These are phyloP conservation scores for Boletellus sp. DNA, from an alignment of 768 basidiomycete genomes.

Conservation along the genomic window DNA sequence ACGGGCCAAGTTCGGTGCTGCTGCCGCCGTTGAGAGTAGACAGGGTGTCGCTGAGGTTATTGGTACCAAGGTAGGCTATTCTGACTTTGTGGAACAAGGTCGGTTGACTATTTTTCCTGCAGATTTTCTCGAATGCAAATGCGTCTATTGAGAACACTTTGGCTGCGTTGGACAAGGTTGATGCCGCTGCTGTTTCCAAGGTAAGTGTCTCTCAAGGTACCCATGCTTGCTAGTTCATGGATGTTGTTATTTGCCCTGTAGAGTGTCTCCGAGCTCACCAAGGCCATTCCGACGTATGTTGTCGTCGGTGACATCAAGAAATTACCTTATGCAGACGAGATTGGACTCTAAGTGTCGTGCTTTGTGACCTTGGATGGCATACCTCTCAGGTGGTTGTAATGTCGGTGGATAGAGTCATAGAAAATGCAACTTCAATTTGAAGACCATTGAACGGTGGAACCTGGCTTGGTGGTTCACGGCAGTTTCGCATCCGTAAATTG, in stretches of 20 bases:
- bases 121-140: slow-evolving; percentile 61
- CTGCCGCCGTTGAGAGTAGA: slow-evolving; percentile 62
- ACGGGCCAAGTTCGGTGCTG: slow-evolving; percentile 85
- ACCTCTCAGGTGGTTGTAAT: slow-evolving; percentile 15
- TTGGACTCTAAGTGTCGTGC: slow-evolving; percentile 56
- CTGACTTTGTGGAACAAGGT: neutral
- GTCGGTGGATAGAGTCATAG: slow-evolving; percentile 16
- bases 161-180: slow-evolving; percentile 66
- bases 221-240: neutral
- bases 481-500: too few relatives aligned
- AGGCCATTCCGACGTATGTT: slow-evolving; percentile 81
- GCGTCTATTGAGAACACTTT: slow-evolving; percentile 61
- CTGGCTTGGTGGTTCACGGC: too few relatives aligned
- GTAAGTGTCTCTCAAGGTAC: slow-evolving; percentile 32
- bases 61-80: slow-evolving; percentile 56
- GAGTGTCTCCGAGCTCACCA: slow-evolving; percentile 65
- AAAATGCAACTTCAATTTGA: neutral
- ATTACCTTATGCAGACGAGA: slow-evolving; percentile 81
- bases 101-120: neutral
- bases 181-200: slow-evolving; percentile 64
- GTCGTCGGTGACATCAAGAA: slow-evolving; percentile 73
- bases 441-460: neutral
- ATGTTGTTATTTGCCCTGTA: neutral
- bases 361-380: slow-evolving; percentile 3
- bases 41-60: slow-evolving; percentile 61